Evolutionary conservation across 331 rosid genomes (phyloP).

Genomic region (Arachis monticola): DNA sequence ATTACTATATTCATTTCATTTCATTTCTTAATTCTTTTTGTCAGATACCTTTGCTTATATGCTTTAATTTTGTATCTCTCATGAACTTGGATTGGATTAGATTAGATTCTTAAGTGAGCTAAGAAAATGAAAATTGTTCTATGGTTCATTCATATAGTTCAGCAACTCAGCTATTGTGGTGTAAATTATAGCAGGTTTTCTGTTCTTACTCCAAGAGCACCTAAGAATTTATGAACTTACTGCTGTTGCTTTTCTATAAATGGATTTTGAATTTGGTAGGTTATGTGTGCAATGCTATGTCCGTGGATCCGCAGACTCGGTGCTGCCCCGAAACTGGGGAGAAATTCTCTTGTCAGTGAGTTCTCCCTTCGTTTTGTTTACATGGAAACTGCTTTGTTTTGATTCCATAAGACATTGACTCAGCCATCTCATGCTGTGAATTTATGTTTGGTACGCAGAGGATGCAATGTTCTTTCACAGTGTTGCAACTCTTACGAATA

Average conservation of each 20-base stretch:
- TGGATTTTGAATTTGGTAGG: constrained; percentile 56
- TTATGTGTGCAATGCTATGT: constrained; percentile 65
- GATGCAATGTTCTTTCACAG: constrained; percentile 77
- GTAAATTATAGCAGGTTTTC: neutral
- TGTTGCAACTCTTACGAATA: constrained; percentile 92
- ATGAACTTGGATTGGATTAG: neutral
- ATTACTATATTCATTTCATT: neutral
- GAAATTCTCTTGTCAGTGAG: constrained; percentile 97
- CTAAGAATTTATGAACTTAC: no score
- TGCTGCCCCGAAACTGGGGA: constrained; percentile 78
- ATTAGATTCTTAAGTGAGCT: neutral
- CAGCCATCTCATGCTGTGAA: constrained; percentile 3
- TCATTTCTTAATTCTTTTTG: neutral
- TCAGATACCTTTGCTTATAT: neutral
- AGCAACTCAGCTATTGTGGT: neutral
- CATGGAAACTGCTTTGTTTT: constrained; percentile 28
- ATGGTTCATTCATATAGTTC: neutral
- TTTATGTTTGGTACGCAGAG: constrained; percentile 53
- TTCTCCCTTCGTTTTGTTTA: constrained; percentile 40
- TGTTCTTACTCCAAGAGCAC: no score
- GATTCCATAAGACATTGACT: neutral
- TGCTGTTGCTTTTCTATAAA: neutral
- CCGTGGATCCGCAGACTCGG: constrained; percentile 63
- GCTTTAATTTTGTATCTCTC: neutral
- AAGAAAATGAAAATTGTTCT: neutral